A percentile compares a stretch with the other conserved stretches of the same genome.
Conservation (phyloP, 176 grass and related monocot genomes). For the Oryza nivara region DNA sequence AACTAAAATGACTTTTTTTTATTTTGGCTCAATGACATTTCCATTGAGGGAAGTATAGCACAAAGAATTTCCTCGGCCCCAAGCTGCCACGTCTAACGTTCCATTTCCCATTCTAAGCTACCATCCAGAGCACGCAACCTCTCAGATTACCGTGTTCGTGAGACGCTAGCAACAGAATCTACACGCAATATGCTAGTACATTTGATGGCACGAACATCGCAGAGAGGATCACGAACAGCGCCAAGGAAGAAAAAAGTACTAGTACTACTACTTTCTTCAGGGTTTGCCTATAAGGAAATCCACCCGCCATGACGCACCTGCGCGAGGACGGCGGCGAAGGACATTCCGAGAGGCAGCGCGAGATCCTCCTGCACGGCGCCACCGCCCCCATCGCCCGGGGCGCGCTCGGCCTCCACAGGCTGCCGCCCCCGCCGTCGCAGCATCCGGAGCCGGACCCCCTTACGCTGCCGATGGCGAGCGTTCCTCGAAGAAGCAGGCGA, state of each 20-base stretch:
- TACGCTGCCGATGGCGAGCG: slow-evolving; percentile 7
- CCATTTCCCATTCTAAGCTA: background rate
- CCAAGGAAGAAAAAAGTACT: slow-evolving; percentile 14
- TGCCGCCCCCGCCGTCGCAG: slow-evolving; percentile 21
- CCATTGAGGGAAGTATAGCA: background rate
- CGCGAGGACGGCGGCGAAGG: slow-evolving; percentile 75
- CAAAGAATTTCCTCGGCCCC: background rate
- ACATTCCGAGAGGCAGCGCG: slow-evolving; percentile 88
- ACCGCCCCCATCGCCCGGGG: background rate
- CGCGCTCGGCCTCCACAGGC: background rate
- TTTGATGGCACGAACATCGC: background rate
- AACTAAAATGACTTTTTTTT: background rate
- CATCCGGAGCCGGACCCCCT: slow-evolving; percentile 42
- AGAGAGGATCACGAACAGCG: background rate
- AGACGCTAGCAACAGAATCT: too few relatives aligned
- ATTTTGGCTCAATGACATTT: background rate
- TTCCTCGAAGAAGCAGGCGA: slow-evolving; percentile 1
- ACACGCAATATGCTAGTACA: too few relatives aligned
- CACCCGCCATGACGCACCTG: slow-evolving; percentile 49
- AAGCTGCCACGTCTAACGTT: background rate
- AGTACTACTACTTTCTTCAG: background rate
- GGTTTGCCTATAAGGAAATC: background rate
- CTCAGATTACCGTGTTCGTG: background rate
- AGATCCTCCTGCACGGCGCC: slow-evolving; percentile 52
- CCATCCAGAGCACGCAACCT: too few relatives aligned